phyloP scores from a whole-genome alignment of 768 basidiomycete species.

The Boletus bicolor region DNA sequence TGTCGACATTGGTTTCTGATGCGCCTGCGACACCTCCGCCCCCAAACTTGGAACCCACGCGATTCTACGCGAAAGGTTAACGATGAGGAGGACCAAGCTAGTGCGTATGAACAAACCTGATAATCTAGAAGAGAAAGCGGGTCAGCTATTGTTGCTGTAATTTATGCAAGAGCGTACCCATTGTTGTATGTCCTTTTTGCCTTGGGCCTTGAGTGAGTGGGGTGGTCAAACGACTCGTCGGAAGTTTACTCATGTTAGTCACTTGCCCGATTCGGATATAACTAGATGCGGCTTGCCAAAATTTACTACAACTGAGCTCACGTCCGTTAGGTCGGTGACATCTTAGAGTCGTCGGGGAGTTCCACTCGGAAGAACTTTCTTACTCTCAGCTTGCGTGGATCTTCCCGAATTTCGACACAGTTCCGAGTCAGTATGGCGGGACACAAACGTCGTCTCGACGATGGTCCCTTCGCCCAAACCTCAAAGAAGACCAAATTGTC shows the following conservation, averaged over 20 bases:
- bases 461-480: conserved; percentile 44
- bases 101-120: conserved; percentile 46
- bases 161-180: conserved; percentile 29
- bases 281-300: background rate
- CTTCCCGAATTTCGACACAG: background rate
- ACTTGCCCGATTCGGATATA: conserved; percentile 14
- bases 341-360: background rate
- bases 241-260: background rate
- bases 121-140: conserved; percentile 46
- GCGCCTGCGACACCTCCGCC: conserved; percentile 95
- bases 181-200: conserved; percentile 6
- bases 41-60: conserved; percentile 93
- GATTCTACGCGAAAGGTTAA: conserved; percentile 57
- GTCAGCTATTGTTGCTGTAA: conserved; percentile 2
- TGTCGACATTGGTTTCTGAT: conserved; percentile 92
- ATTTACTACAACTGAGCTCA: conserved; percentile 5
- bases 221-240: background rate
- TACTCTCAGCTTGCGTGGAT: background rate
- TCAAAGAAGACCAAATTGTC: conserved; percentile 60
- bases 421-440: conserved; percentile 36
- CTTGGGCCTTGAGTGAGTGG: background rate
- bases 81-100: background rate
- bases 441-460: conserved; percentile 63
- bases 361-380: background rate
- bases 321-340: background rate